phyloP scores from a whole-genome alignment of 2,329 filamentous ascomycete genomes.

The Aspergillus nomiae region DNA sequence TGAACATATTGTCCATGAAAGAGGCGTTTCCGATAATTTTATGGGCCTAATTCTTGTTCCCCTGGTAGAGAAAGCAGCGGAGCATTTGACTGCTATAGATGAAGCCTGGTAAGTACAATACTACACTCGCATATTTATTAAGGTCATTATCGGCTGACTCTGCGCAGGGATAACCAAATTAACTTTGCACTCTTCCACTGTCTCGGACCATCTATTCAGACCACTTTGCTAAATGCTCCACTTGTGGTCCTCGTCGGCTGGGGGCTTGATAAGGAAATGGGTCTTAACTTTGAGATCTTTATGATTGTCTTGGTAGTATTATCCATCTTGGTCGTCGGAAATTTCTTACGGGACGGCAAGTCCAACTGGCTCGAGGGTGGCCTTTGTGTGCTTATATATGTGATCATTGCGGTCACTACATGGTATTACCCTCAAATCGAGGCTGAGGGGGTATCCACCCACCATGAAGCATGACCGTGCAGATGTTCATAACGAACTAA shows the following conservation, averaged over 20 bases:
- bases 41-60: conserved; percentile 74
- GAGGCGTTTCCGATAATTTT: conserved; percentile 59
- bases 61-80: conserved; percentile 82
- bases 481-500: neutral
- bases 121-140: neutral
- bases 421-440: conserved; percentile 63
- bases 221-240: conserved; percentile 83
- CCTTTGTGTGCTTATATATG: conserved; percentile 69
- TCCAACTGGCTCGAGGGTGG: conserved; percentile 88
- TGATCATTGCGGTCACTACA: conserved; percentile 63
- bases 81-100: conserved; percentile 81
- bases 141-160: neutral
- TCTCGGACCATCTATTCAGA: conserved; percentile 84
- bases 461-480: neutral
- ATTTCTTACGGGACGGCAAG: conserved; percentile 84
- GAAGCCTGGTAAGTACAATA: conserved; percentile 68
- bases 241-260: conserved; percentile 82
- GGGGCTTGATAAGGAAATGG: conserved; percentile 71
- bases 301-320: conserved; percentile 80
- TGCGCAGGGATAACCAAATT: conserved; percentile 56
- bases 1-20: conserved; percentile 57
- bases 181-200: conserved; percentile 86
- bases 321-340: conserved; percentile 81
- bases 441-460: neutral
- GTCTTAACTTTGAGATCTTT: conserved; percentile 84